Conservation (phyloP, 2,329 filamentous ascomycete species). For the Thelonectria blattea region DNA sequence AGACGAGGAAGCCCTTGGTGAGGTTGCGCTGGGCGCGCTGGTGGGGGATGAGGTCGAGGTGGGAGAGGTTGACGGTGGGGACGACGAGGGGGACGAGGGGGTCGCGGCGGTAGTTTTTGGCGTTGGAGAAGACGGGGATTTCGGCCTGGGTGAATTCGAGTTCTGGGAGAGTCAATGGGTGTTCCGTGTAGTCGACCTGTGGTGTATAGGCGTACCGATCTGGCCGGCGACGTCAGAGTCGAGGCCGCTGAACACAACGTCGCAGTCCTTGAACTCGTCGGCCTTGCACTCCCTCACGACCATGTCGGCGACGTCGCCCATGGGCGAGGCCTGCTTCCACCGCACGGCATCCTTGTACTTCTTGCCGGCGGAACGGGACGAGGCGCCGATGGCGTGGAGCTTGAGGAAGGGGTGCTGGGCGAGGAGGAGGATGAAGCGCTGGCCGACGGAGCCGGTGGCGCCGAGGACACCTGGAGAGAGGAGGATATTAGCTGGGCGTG, state of each 20-base stretch:
- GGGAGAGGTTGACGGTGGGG: slow-evolving; percentile 89
- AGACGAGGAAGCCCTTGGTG: slow-evolving; percentile 88
- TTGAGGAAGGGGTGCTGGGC: slow-evolving; percentile 85
- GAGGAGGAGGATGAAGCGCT: slow-evolving; percentile 93
- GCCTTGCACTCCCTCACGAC: slow-evolving; percentile 86
- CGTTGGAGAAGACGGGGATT: slow-evolving; percentile 94
- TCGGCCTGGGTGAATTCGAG: slow-evolving; percentile 89
- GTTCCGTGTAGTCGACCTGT: too few species aligned
- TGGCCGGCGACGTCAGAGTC: slow-evolving; percentile 93
- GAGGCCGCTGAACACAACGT: slow-evolving; percentile 90
- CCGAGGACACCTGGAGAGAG: slow-evolving; percentile 72
- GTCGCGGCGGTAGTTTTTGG: slow-evolving; percentile 94
- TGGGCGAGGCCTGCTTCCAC: slow-evolving; percentile 91
- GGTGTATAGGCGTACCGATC: slow-evolving; percentile 64
- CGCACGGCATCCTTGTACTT: slow-evolving; percentile 91
- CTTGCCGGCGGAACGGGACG: slow-evolving; percentile 87
- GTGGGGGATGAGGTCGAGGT: slow-evolving; percentile 88
- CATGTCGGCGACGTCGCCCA: slow-evolving; percentile 80
- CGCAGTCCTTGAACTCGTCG: slow-evolving; percentile 84
- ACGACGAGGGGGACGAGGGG: slow-evolving; percentile 92
- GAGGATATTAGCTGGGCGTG: slow-evolving; percentile 15
- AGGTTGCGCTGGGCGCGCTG: slow-evolving; percentile 77
- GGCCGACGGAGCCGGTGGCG: slow-evolving; percentile 91
- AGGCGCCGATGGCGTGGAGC: slow-evolving; percentile 89
- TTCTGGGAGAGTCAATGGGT: slow-evolving; percentile 58